Percentiles rank a stretch among this genome's conserved stretches.
Evolutionary conservation across 2,329 filamentous ascomycete genomes (phyloP).

Genomic region (Curvularia spicifera): DNA sequence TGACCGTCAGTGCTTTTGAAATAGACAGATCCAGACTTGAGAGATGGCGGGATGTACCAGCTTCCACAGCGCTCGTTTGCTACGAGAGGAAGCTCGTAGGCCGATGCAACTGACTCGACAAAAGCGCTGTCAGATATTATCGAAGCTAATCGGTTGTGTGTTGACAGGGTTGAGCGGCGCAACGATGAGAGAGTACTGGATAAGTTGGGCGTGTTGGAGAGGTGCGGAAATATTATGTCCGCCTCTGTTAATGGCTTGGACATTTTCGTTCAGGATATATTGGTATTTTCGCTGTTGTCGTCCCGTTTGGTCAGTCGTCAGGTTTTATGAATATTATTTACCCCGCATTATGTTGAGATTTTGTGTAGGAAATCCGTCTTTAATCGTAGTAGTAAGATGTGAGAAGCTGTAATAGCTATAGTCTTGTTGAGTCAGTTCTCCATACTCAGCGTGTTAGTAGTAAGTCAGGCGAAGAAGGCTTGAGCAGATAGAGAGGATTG

Average conservation of each 20-base stretch:
- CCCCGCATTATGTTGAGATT: slow-evolving; percentile 11
- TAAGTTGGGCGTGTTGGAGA: slow-evolving; percentile 67
- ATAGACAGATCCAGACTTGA: slow-evolving; percentile 78
- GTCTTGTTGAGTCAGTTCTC: not conserved
- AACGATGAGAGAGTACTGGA: slow-evolving; percentile 72
- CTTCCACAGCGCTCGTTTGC: slow-evolving; percentile 95
- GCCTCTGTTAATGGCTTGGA: slow-evolving; percentile 36
- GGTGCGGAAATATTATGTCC: slow-evolving; percentile 61
- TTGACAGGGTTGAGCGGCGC: slow-evolving; percentile 76
- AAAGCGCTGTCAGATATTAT: slow-evolving; percentile 80
- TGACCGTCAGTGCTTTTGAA: slow-evolving; percentile 99
- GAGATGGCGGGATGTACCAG: slow-evolving; percentile 79
- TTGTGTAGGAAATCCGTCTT: not conserved
- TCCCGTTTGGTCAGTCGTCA: not conserved
- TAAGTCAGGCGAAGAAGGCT: not conserved
- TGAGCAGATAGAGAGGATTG: not conserved
- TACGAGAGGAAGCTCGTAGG: slow-evolving; percentile 71
- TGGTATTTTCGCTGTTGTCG: not conserved
- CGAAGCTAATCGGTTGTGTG: slow-evolving; percentile 81
- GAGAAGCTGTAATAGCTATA: not conserved
- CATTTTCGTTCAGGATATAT: slow-evolving; percentile 23
- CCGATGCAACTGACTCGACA: slow-evolving; percentile 65
- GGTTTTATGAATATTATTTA: slow-evolving; percentile 2
- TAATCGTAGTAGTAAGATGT: not conserved
- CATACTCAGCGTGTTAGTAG: not conserved